Base-by-base conservation (phyloP, 768 basidiomycete species). In the Lanmaoa pseudosensibilis region DNA sequence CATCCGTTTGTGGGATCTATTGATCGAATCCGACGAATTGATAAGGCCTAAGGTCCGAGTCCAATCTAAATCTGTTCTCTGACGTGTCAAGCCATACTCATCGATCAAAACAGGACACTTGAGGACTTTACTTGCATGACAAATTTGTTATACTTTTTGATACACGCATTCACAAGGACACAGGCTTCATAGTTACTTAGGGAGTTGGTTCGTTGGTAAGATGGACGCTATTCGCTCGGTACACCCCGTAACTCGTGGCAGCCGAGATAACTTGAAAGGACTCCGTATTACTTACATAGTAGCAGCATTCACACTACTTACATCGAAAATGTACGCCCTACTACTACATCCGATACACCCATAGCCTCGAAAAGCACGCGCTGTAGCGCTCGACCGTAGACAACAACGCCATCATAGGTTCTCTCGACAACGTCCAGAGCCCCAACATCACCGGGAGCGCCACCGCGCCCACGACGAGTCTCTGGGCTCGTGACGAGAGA, bases 381-480 rank as follows among this genome's bases (percentile, higher is more conserved):
- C 74, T 69, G 59, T 83, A 85, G 19, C 86, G 77, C 32, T 71
- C 72, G 5, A 75, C 73, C 19, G 79, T 77, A 2, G 81, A 83
- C 5, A 79, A 63, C 49, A 88, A 78, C 9, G 79, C 71, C 76
- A 82, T 75, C n/a, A 80, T 60, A 3, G 85, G 84, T 59, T 91
- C 89, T 46, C 68, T 75, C 18, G 79, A 79, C 52, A 90, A 57
- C 4, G 74, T 65, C 59, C 73, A 80, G 11, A 89, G 61, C 0
- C 90, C 90, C 2, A 79, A 64, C 13, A 88, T 63, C 5, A 85
- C 78, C 11, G 86, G 85, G 6, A 84, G 38, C 12, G 75, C 77
- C 9, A 77, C 58, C 5, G 72, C 73, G 3, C 71, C 74, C 0
- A 75, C 61, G 0, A 75, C 63, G 15, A 76, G 53, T 11, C 64